Percentiles rank a stretch among this genome's conserved stretches.
phyloP scores from a whole-genome alignment of 75 land plant species.

The Larix kaempferi region DNA sequence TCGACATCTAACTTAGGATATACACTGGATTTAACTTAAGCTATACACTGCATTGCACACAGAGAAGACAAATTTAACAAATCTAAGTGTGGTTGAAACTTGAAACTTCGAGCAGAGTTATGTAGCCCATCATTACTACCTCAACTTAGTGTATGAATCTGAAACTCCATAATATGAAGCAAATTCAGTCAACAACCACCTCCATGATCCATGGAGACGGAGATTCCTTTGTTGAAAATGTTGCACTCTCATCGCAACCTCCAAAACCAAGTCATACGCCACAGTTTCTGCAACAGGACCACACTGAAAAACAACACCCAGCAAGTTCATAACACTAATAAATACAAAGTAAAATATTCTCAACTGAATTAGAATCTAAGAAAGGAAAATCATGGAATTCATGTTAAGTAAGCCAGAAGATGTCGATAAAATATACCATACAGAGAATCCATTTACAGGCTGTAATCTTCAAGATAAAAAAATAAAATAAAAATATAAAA shows the following conservation, averaged over 20 bases:
- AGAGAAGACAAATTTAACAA: neutral
- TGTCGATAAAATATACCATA: neutral
- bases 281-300: slow-evolving; percentile 92
- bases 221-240: slow-evolving; percentile 81
- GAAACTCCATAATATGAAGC: slow-evolving; percentile 91
- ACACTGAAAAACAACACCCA: slow-evolving; percentile 44
- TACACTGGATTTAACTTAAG: neutral
- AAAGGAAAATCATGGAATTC: slow-evolving; percentile 7
- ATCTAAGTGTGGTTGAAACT: neutral
- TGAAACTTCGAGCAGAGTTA: neutral
- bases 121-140: slow-evolving; percentile 35
- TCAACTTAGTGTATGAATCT: slow-evolving; percentile 74
- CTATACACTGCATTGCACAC: neutral
- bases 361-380: neutral
- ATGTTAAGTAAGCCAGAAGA: neutral
- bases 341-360: neutral
- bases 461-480: too few species aligned
- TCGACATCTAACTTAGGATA: neutral
- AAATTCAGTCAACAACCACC: slow-evolving; percentile 87
- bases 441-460: too few species aligned
- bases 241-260: slow-evolving; percentile 86
- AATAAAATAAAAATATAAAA: too few species aligned
- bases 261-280: slow-evolving; percentile 89
- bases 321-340: neutral
- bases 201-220: slow-evolving; percentile 81